Evolutionary conservation across 306 rosid genomes (phyloP), one percentile per base, ranked within the genome.

Genomic region (Acmispon strigosus): DNA sequence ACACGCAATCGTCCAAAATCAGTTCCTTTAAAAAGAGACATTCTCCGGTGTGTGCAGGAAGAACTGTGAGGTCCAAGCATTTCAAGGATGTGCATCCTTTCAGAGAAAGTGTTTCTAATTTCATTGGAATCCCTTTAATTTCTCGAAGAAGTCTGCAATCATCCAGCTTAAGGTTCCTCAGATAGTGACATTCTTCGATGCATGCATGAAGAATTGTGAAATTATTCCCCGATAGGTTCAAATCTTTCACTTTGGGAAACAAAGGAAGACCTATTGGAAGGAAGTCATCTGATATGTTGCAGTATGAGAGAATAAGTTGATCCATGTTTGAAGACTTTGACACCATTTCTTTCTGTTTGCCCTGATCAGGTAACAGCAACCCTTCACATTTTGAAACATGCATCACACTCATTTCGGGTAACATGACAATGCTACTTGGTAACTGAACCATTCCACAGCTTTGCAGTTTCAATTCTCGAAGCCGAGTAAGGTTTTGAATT

Each of bases 391-490:
- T 2, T 8, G 41, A 36, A 36, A 36, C 41, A 7, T 2, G 41
- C 41, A 36, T 0, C 36, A 58, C 36, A 19, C 16, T 0, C 20
- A 66, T 10, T 49, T 48, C 12, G 15, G 16, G 0, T 3, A 66
- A 6, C 72, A 66, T 48, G 17, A 37, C 72, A 29, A 66, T 66
- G 59, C 72, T 66, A 66, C 57, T 48, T 47, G 72, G 72, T 32
- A 66, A 7, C 72, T 6, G 16, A 49, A 66, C 18, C 12, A 1
- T 48, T 66, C 47, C 72, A 10, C 72, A 66, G 8, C 2, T 7
- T 5, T 49, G 12, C 20, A 66, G 32, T 17, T 32, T 59, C 29
- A 66, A 15, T 48, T 48, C 32, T 48, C 1, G 11, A 66, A 66
- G 72, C 32, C 47, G 8, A 15, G 7, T 29, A 2, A 66, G 47